Conservation (phyloP, 805 yeast genomes). For the Suhomyces canberraensis region DNA sequence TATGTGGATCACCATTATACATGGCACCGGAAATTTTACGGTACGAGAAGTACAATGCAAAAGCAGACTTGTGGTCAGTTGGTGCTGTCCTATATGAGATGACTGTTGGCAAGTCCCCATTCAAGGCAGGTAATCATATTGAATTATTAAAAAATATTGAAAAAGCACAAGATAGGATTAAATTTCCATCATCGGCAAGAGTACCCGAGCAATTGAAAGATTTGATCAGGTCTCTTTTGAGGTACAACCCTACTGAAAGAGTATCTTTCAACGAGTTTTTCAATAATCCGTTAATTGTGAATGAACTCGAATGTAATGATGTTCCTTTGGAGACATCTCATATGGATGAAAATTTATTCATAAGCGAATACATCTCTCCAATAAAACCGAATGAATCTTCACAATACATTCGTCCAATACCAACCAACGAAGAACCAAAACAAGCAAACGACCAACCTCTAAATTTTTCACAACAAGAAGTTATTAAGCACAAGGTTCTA, state of each 20-base stretch:
- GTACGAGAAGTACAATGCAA: constrained; percentile 94
- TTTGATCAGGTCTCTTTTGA: constrained; percentile 72
- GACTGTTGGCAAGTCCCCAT: constrained; percentile 96
- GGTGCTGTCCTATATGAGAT: constrained; percentile 96
- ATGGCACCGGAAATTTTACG: constrained; percentile 98
- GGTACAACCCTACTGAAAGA: constrained; percentile 82
- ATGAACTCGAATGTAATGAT: constrained; percentile 50
- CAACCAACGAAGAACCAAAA: neutral
- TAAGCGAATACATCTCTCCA: constrained; percentile 72
- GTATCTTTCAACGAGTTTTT: constrained; percentile 89
- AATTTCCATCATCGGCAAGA: constrained; percentile 67
- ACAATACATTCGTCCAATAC: constrained; percentile 9
- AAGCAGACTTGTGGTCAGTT: constrained; percentile 97
- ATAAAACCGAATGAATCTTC: constrained; percentile 11
- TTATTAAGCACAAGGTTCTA: neutral
- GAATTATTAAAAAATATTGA: constrained; percentile 86
- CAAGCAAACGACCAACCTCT: neutral
- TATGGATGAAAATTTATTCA: constrained; percentile 75
- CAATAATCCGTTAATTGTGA: constrained; percentile 60
- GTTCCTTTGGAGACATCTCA: constrained; percentile 63
- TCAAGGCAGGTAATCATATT: constrained; percentile 88
- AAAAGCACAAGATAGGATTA: constrained; percentile 70
- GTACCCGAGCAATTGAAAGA: constrained; percentile 63
- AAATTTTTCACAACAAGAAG: constrained; percentile 5
- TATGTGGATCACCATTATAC: constrained; percentile 95